Evolutionary conservation across 1,139 yeast genomes (phyloP).

Genomic region (Yamadazyma buinensis): DNA sequence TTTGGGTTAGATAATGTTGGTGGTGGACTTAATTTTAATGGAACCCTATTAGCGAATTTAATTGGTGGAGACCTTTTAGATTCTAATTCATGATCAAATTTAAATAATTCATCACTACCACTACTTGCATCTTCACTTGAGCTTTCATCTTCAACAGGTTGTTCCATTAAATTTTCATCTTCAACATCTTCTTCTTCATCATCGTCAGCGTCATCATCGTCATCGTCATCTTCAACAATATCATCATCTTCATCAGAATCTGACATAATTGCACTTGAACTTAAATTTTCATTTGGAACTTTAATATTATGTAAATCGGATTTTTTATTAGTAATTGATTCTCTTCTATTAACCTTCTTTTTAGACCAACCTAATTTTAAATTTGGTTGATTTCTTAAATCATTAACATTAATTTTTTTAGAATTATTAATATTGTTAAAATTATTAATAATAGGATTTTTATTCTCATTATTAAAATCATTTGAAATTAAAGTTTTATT

Average conservation of each 20-base stretch:
- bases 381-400: constrained; percentile 37
- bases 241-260: constrained; percentile 28
- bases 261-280: constrained; percentile 32
- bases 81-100: constrained; percentile 42
- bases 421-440: neutral
- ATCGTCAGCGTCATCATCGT: constrained; percentile 8
- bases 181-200: constrained; percentile 27
- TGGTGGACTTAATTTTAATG: constrained; percentile 41
- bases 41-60: constrained; percentile 44
- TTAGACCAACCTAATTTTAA: constrained; percentile 46
- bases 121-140: constrained; percentile 22
- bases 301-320: constrained; percentile 44
- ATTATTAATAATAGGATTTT: neutral
- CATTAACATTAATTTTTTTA: constrained; percentile 29
- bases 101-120: constrained; percentile 28
- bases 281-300: constrained; percentile 36
- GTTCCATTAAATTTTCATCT: constrained; percentile 16
- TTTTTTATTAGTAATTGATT: constrained; percentile 49
- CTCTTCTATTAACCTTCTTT: constrained; percentile 40
- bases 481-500: constrained; percentile 12
- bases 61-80: constrained; percentile 32
- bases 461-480: neutral
- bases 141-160: constrained; percentile 12
- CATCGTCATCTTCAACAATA: constrained; percentile 22
- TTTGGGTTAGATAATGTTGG: constrained; percentile 11